Conservation (phyloP, 306 rosid species). For the Vachellia collinsii region DNA sequence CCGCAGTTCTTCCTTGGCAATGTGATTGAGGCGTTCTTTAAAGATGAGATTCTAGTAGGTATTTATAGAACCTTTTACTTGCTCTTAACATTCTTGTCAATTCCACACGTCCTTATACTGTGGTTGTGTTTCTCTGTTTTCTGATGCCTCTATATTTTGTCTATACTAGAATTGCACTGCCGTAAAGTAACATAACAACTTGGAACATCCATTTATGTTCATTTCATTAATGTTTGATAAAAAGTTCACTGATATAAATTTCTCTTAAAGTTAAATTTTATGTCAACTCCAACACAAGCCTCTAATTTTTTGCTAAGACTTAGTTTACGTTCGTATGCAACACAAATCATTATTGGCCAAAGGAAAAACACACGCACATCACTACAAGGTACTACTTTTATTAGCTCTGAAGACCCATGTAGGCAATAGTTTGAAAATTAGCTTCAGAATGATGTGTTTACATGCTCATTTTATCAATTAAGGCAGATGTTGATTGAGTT, state of each 20-base stretch:
- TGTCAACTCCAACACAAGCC: not conserved
- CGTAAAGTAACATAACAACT: not conserved
- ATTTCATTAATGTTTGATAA: not conserved
- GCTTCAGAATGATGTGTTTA: not conserved
- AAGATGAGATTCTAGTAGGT: conserved; percentile 73
- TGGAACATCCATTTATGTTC: not conserved
- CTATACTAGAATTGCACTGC: conserved; percentile 10
- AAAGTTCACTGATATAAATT: not conserved
- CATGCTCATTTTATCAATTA: not conserved
- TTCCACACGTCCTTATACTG: not conserved
- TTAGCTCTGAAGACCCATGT: not conserved
- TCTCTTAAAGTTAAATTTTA: conserved; percentile 6
- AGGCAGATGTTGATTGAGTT: not conserved
- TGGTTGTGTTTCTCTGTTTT: not conserved
- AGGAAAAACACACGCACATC: not conserved
- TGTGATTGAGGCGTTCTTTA: conserved; percentile 52
- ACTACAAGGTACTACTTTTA: not conserved
- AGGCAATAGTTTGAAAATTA: not conserved
- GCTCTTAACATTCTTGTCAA: conserved; percentile 13
- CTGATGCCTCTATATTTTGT: not conserved
- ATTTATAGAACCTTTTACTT: conserved; percentile 39
- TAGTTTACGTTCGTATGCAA: not conserved
- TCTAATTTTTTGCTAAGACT: conserved; percentile 4
- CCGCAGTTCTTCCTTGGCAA: conserved; percentile 72
- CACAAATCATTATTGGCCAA: not conserved